phyloP scores from a whole-genome alignment of 805 yeast species.

The Debaryomyces castellii region DNA sequence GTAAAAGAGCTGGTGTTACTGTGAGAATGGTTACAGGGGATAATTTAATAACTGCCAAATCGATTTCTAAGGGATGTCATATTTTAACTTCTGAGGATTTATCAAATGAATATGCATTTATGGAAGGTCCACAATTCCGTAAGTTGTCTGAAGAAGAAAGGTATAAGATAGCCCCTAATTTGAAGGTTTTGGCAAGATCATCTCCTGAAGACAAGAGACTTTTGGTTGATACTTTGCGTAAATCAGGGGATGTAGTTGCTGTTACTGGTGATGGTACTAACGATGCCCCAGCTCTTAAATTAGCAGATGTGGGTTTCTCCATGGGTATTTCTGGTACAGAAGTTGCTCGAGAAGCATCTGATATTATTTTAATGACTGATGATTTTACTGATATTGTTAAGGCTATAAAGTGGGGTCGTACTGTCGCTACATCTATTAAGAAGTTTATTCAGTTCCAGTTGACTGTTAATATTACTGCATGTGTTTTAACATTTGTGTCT shows the following conservation, averaged over 20 bases:
- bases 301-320: slow-evolving; percentile 97
- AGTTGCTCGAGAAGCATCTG: slow-evolving; percentile 97
- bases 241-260: slow-evolving; percentile 90
- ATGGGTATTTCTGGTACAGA: slow-evolving; percentile 99
- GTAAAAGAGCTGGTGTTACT: slow-evolving; percentile 87
- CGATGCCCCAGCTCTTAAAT: slow-evolving; percentile 95
- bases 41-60: slow-evolving; percentile 84
- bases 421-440: slow-evolving; percentile 90
- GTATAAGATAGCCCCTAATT: slow-evolving; percentile 59
- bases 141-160: slow-evolving; percentile 59
- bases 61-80: slow-evolving; percentile 85
- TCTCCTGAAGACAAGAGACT: slow-evolving; percentile 94
- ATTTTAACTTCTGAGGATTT: slow-evolving; percentile 57
- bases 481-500: slow-evolving; percentile 85
- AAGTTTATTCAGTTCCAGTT: slow-evolving; percentile 95
- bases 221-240: slow-evolving; percentile 76
- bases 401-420: slow-evolving; percentile 98
- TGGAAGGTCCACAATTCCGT: slow-evolving; percentile 94
- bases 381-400: slow-evolving; percentile 92
- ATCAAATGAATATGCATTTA: slow-evolving; percentile 56
- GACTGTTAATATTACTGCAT: slow-evolving; percentile 97
- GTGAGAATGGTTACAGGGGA: slow-evolving; percentile 99
- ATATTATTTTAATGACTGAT: slow-evolving; percentile 88
- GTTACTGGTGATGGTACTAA: slow-evolving; percentile 99
- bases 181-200: slow-evolving; percentile 88